Evolutionary conservation across 257 asterid genomes (phyloP).

Genomic region (Capsicum pubescens): DNA sequence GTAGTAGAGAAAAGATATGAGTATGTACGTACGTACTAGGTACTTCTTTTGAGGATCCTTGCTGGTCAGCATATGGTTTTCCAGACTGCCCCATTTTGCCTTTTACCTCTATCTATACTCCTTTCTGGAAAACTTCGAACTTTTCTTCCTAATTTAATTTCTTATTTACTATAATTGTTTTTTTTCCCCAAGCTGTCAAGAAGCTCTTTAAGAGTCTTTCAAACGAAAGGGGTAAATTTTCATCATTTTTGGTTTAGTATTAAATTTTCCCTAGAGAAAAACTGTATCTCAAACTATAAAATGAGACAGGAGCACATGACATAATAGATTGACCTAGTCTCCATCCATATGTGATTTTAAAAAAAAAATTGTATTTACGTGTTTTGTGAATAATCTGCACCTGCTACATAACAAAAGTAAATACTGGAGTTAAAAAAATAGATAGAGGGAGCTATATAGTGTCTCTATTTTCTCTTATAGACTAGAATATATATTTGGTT

Average conservation of each 20-base stretch:
- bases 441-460: neutral
- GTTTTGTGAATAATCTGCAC: neutral
- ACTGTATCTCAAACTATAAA: neutral
- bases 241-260: constrained; percentile 9
- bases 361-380: neutral
- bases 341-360: neutral
- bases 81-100: constrained; percentile 37
- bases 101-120: neutral
- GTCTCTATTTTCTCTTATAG: neutral
- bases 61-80: constrained; percentile 11
- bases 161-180: neutral
- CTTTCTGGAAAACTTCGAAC: too few species aligned
- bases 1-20: constrained; percentile 25
- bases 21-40: neutral
- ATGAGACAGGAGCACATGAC: neutral
- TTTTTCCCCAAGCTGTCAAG: neutral
- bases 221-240: neutral
- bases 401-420: neutral
- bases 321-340: constrained; percentile 15
- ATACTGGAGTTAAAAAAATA: neutral
- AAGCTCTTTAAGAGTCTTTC: neutral
- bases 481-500: neutral
- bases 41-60: constrained; percentile 3
- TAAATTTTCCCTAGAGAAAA: neutral
- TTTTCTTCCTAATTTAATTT: neutral